phyloP scores from a whole-genome alignment of 257 asterid species.

The Avicennia marina region DNA sequence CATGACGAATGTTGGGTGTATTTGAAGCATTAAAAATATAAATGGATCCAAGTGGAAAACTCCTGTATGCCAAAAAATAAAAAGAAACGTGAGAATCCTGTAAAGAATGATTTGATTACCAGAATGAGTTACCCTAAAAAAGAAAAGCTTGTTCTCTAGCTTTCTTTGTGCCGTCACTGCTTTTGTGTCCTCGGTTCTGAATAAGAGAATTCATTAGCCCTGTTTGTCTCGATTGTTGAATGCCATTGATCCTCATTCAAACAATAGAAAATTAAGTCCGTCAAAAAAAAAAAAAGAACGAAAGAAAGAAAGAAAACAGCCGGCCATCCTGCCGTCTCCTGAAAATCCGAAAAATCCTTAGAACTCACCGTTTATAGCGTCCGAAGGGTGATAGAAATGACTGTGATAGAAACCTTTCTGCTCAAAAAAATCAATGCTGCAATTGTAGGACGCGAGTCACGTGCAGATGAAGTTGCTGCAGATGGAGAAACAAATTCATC shows the following conservation, averaged over 20 bases:
- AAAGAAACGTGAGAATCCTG: not conserved
- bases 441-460: too few relatives aligned
- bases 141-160: conserved; percentile 7
- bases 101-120: conserved; percentile 14
- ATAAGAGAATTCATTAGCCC: not conserved
- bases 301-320: too few relatives aligned
- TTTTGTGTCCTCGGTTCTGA: not conserved
- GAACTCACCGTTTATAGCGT: not conserved
- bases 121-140: not conserved
- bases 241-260: not conserved
- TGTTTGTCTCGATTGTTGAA: not conserved
- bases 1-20: not conserved
- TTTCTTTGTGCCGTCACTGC: not conserved
- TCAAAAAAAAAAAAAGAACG: not conserved
- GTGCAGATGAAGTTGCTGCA: too few relatives aligned
- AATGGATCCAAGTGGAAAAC: too few relatives aligned
- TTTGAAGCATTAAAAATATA: conserved; percentile 18
- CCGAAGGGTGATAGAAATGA: too few relatives aligned
- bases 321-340: not conserved
- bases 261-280: not conserved
- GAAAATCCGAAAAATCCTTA: not conserved
- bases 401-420: conserved; percentile 21
- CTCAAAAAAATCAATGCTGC: conserved; percentile 13
- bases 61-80: not conserved
- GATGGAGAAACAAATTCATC: too few relatives aligned